Evolutionary conservation across 2,329 filamentous ascomycete species (phyloP).

Genomic region (Chrysoporthe deuterocubensis): DNA sequence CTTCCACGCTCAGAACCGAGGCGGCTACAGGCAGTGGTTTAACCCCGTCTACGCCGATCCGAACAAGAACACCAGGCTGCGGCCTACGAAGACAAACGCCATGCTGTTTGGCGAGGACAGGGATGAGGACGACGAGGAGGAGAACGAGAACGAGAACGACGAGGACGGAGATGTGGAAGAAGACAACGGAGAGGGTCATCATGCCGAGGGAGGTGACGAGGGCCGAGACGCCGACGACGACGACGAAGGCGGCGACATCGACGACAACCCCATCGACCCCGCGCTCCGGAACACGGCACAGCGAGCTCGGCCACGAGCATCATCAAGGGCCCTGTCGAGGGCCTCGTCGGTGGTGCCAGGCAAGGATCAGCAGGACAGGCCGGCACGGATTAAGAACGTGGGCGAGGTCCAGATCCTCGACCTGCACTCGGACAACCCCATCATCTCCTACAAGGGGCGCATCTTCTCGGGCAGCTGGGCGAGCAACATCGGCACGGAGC

Average conservation of each 20-base stretch:
- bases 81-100: conserved; percentile 28
- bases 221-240: conserved; percentile 24
- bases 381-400: conserved; percentile 15
- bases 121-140: conserved; percentile 30
- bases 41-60: conserved; percentile 35
- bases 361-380: conserved; percentile 10
- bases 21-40: conserved; percentile 50
- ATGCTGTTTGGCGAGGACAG: conserved; percentile 30
- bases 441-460: conserved; percentile 79
- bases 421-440: conserved; percentile 74
- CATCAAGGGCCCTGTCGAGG: neutral
- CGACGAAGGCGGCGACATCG: conserved; percentile 17
- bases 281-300: conserved; percentile 23
- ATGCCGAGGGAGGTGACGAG: conserved; percentile 20
- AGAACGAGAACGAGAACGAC: conserved; percentile 24
- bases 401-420: conserved; percentile 78
- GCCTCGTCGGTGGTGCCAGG: neutral
- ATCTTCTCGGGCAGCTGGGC: conserved; percentile 83
- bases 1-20: conserved; percentile 43
- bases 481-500: conserved; percentile 81
- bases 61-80: conserved; percentile 28
- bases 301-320: neutral
- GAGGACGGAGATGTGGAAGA: conserved; percentile 30
- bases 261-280: conserved; percentile 29
- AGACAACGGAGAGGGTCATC: conserved; percentile 17